Percentiles rank a stretch among this genome's conserved stretches.
Conservation (phyloP, 176 grass and related monocot genomes). For the Otatea glauca region DNA sequence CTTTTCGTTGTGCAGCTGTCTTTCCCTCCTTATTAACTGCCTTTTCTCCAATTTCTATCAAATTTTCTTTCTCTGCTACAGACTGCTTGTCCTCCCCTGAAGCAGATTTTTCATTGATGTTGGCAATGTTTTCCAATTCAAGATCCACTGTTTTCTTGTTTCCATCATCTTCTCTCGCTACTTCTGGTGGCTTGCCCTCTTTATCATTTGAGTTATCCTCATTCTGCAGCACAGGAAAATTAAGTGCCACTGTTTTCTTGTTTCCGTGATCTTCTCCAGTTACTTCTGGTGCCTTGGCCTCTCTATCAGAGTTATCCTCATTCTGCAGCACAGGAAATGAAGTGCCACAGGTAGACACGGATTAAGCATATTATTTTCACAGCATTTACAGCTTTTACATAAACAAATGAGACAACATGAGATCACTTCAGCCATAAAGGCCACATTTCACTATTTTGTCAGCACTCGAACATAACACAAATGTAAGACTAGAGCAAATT, state of each 20-base stretch:
- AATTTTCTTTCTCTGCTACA: slow-evolving; percentile 46
- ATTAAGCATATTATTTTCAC: slow-evolving; percentile 34
- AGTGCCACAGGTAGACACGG: not conserved
- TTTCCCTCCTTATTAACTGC: slow-evolving; percentile 54
- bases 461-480: not conserved
- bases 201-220: slow-evolving; percentile 38
- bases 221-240: slow-evolving; percentile 50
- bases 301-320: slow-evolving; percentile 40
- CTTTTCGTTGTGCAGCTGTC: slow-evolving; percentile 36
- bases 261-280: slow-evolving; percentile 46
- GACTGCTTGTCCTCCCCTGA: slow-evolving; percentile 31
- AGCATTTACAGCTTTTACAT: not conserved
- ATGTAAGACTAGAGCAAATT: not conserved
- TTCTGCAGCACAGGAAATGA: slow-evolving; percentile 49
- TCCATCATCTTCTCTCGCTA: slow-evolving; percentile 44
- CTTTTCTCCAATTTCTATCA: slow-evolving; percentile 49
- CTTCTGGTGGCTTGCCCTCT: slow-evolving; percentile 46
- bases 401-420: not conserved
- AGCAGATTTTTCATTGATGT: slow-evolving; percentile 35
- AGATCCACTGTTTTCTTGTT: slow-evolving; percentile 41
- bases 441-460: not conserved
- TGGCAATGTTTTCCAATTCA: slow-evolving; percentile 43
- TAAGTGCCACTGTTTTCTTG: slow-evolving; percentile 40
- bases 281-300: slow-evolving; percentile 43
- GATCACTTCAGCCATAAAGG: not conserved